A percentile compares a stretch with the other conserved stretches of the same genome.
phyloP scores from a whole-genome alignment of 352 stramenopile genomes.

The Phytophthora capsici region DNA sequence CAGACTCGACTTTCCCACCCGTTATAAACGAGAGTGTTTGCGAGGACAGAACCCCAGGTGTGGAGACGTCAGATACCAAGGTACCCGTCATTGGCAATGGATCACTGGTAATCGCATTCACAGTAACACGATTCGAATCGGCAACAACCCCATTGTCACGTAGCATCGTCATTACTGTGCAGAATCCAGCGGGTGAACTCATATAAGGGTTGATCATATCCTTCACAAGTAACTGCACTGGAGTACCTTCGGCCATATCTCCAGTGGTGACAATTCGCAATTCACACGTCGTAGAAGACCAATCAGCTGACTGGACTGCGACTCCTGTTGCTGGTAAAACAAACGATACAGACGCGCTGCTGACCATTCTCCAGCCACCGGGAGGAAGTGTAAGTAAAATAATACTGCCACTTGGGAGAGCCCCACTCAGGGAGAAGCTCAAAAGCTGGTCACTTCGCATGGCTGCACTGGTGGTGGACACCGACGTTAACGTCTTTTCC shows the following conservation, averaged over 20 bases:
- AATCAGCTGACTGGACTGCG: constrained; percentile 36
- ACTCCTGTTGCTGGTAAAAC: constrained; percentile 38
- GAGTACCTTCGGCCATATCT: constrained; percentile 40
- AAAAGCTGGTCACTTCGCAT: constrained; percentile 64
- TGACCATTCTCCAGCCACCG: constrained; percentile 48
- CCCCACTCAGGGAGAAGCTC: constrained; percentile 49
- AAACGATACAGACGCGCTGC: constrained; percentile 41
- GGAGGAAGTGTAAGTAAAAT: constrained; percentile 44
- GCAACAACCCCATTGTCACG: constrained; percentile 55
- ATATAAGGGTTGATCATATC: constrained; percentile 66
- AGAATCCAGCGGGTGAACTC: constrained; percentile 10
- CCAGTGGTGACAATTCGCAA: constrained; percentile 50
- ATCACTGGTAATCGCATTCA: constrained; percentile 53
- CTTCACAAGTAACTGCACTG: constrained; percentile 48
- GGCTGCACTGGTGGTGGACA: constrained; percentile 51
- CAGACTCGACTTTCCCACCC: constrained; percentile 49
- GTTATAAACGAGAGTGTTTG: constrained; percentile 50
- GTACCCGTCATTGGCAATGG: constrained; percentile 30
- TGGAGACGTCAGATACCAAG: constrained; percentile 48
- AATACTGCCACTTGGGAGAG: constrained; percentile 56
- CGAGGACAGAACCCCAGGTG: constrained; percentile 55
- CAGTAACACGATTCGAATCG: constrained; percentile 43
- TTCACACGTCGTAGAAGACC: constrained; percentile 30
- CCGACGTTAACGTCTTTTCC: constrained; percentile 41
- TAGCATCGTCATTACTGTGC: constrained; percentile 47